phyloP scores from a whole-genome alignment of 176 grass and related monocot species.

The Rhynchospora pubera region DNA sequence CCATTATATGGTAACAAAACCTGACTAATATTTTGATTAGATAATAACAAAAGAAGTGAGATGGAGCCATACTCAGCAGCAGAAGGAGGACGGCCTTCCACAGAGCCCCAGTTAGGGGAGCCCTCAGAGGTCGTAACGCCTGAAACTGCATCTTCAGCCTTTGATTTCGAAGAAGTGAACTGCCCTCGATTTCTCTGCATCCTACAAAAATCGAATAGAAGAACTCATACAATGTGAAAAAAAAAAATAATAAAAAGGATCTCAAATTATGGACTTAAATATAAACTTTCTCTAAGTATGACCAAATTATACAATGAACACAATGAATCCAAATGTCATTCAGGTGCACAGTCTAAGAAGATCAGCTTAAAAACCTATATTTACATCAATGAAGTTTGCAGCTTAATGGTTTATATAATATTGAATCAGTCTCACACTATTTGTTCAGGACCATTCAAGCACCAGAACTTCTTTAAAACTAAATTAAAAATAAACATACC shows the following conservation, averaged over 20 bases:
- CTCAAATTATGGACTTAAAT: not conserved
- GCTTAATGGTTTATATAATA: not conserved
- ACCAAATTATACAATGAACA: not conserved
- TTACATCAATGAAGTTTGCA: not conserved
- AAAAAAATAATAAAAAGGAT: not conserved
- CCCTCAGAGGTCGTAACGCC: constrained; percentile 46
- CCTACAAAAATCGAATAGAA: constrained; percentile 32
- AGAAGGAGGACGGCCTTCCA: constrained; percentile 86
- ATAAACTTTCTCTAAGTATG: not conserved
- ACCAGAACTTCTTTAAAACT: not conserved
- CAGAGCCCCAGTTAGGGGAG: constrained; percentile 55
- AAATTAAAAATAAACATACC: constrained; percentile 33
- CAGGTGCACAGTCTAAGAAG: not conserved
- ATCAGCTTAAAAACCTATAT: constrained; percentile 5
- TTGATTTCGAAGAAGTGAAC: constrained; percentile 95
- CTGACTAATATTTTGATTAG: not conserved
- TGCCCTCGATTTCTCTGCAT: constrained; percentile 98
- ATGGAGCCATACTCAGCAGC: constrained; percentile 53
- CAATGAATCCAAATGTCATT: not conserved
- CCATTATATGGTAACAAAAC: not conserved
- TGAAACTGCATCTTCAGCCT: constrained; percentile 50
- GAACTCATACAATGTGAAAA: not conserved
- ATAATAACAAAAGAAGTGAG: not conserved
- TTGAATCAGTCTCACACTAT: not conserved
- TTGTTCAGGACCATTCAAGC: not conserved